Base-by-base conservation (phyloP, 306 rosid species). In the Quercus dentata region DNA sequence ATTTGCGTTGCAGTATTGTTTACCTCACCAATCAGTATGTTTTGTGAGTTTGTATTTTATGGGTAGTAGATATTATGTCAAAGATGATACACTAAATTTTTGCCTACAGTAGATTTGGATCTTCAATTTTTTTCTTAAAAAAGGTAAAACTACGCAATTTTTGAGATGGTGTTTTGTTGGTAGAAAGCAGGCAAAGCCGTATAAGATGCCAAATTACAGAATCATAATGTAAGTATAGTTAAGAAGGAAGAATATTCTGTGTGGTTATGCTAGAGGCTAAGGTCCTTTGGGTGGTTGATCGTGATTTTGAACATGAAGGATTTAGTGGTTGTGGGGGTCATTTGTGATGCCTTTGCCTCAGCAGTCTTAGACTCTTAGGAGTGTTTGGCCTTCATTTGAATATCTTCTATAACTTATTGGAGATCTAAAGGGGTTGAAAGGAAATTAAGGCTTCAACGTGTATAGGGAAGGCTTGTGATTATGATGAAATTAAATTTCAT, bases 1-100 rank as follows among this genome's bases (percentile, higher is more conserved):
- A 69, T 81, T 69, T 78, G 75, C 64, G 33, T 72, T 55, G 78
- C 62, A 78, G 21, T 74, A 25, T 74, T 59, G 78, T 54, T 61
- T 55, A 28, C 51, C 52, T 31, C 73, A 71, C 56, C 30, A 28
- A 6, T 38, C 15, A 0, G 49, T 19, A 31, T 33, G 46, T 21
- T 9, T 33, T 33, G 2, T 67, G 9, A 19, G 15, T 33, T 64
- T 64, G 70, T 11, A 3, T 59, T 59, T 27, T 11, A 12, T 15
- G 33, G 8, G 17, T 59, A 19, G 18, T 21, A 27, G 33, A 59
- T 59, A 59, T 27, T 17, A 6, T 30, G 19, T 64, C 70, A 18
- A 64, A n/a, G 70, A 30, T 64, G 41, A 64, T 14, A 2, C 15
- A 17, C 12, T 30, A 64, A 49, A 28, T 13, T 64, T 2, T 64